A percentile compares a stretch with the other conserved stretches of the same genome.
phyloP scores from a whole-genome alignment of 768 basidiomycete species.

The Pleurotus salmoneostramineus region DNA sequence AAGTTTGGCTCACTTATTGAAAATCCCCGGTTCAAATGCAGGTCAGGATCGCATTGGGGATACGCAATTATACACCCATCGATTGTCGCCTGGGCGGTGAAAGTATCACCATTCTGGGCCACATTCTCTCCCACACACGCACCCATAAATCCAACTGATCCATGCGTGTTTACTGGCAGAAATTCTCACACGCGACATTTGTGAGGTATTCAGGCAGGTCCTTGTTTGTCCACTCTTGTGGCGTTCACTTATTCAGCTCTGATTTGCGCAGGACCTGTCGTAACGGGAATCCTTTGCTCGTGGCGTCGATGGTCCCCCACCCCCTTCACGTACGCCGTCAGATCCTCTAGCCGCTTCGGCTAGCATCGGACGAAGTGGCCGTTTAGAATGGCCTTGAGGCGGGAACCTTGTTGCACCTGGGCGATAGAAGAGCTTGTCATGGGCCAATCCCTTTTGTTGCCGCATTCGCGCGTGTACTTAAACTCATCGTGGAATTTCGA shows the following conservation, averaged over 20 bases:
- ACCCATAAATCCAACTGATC: not conserved
- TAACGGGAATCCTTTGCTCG: not conserved
- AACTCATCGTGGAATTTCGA: not conserved
- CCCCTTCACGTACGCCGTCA: not conserved
- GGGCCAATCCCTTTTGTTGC: not conserved
- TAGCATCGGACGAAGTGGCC: not conserved
- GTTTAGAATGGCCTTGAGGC: not conserved
- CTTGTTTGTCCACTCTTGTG: not conserved
- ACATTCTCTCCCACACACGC: not conserved
- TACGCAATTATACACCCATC: constrained; percentile 2
- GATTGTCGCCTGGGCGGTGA: constrained; percentile 1
- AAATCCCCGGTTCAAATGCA: not conserved
- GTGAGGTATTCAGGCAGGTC: not conserved
- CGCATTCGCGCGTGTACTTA: not conserved
- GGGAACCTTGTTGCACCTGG: not conserved
- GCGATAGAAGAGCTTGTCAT: not conserved
- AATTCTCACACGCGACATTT: constrained; percentile 1
- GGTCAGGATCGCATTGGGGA: not conserved
- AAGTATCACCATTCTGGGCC: not conserved
- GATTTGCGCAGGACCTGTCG: constrained; percentile 3
- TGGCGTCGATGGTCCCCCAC: not conserved
- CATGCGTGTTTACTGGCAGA: not conserved
- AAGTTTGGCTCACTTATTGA: not conserved
- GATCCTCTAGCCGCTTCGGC: not conserved
- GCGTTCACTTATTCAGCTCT: not conserved